Conservation (phyloP, 2,329 filamentous ascomycete species). For the Tolypocladium tundrense region DNA sequence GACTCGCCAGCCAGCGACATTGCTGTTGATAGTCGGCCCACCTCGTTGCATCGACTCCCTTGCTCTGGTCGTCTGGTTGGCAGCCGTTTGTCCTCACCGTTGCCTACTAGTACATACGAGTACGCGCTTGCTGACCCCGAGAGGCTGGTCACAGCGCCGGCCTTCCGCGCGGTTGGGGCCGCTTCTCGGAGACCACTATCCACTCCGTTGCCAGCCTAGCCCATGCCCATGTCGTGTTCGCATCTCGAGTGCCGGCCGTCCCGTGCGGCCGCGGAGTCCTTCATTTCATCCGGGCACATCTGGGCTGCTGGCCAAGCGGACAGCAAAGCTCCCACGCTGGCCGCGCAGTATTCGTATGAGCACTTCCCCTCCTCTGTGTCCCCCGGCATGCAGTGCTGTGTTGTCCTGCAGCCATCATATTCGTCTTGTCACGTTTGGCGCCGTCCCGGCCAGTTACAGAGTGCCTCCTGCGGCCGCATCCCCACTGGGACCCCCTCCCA, state of each 20-base stretch:
- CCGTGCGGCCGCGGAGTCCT: neutral
- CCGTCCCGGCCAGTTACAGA: constrained; percentile 25
- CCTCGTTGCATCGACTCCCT: neutral
- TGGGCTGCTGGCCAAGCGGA: neutral
- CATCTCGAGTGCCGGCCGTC: neutral
- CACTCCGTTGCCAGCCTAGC: neutral
- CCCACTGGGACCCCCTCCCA: constrained; percentile 17
- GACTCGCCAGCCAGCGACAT: neutral
- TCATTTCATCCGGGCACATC: neutral
- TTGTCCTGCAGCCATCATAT: constrained; percentile 34
- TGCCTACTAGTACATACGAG: too few relatives aligned
- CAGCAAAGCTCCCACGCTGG: neutral
- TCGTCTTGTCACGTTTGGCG: constrained; percentile 23
- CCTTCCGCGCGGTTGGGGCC: neutral
- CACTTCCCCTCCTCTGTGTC: neutral
- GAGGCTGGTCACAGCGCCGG: neutral
- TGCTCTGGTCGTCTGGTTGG: neutral
- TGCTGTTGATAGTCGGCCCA: neutral
- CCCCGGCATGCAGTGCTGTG: constrained; percentile 28
- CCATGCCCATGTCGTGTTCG: neutral
- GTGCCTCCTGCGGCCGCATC: constrained; percentile 24
- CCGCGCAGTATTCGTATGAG: neutral
- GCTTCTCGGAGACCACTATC: neutral
- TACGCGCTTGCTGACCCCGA: neutral
- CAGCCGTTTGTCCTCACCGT: neutral